phyloP scores from a whole-genome alignment of 2,329 filamentous ascomycete species.

The Botrytis elliptica region DNA sequence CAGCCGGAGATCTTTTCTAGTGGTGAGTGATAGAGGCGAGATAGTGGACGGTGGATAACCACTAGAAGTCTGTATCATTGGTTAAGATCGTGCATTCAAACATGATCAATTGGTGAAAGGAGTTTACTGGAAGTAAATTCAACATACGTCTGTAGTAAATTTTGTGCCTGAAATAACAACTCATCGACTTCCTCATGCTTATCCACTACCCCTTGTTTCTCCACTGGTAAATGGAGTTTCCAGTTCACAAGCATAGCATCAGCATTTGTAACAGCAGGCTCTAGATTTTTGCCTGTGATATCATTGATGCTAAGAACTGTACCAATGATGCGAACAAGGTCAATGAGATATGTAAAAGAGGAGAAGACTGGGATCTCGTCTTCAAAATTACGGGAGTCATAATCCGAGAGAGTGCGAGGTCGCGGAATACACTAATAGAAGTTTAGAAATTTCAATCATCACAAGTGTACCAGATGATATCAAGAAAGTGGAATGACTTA shows the following conservation, averaged over 20 bases:
- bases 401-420: slow-evolving; percentile 40
- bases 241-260: slow-evolving; percentile 44
- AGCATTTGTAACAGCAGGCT: slow-evolving; percentile 38
- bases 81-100: not conserved
- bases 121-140: not conserved
- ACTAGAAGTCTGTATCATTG: slow-evolving; percentile 25
- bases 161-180: slow-evolving; percentile 42
- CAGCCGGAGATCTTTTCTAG: slow-evolving; percentile 29
- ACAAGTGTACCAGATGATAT: slow-evolving; percentile 11
- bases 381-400: slow-evolving; percentile 40
- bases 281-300: slow-evolving; percentile 31
- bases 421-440: slow-evolving; percentile 39
- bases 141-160: slow-evolving; percentile 42
- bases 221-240: slow-evolving; percentile 42
- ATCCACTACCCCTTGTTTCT: slow-evolving; percentile 44
- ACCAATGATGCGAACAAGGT: slow-evolving; percentile 41
- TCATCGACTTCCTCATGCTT: slow-evolving; percentile 42
- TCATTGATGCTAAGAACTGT: slow-evolving; percentile 39
- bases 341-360: slow-evolving; percentile 43
- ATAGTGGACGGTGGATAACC: slow-evolving; percentile 33
- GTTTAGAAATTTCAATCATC: slow-evolving; percentile 21
- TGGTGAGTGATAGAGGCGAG: slow-evolving; percentile 29
- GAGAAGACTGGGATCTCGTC: slow-evolving; percentile 42
- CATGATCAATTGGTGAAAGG: not conserved
- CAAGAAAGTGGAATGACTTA: slow-evolving; percentile 30